phyloP scores from a whole-genome alignment of 2,329 filamentous ascomycete genomes.

The Paecilomyces sp. region DNA sequence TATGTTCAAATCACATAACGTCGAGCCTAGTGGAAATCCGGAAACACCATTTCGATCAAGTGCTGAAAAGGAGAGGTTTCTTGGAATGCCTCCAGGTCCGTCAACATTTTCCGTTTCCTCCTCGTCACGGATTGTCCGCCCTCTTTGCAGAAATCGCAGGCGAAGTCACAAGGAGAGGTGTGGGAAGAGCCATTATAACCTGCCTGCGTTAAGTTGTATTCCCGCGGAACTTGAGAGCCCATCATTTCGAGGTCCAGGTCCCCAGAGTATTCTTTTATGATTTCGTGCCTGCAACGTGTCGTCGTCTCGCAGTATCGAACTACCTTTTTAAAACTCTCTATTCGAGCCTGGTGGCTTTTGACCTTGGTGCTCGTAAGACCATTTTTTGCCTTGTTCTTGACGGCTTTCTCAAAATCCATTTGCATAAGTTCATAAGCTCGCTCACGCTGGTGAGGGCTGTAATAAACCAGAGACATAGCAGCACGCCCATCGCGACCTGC shows the following conservation, averaged over 20 bases:
- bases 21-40: too few species aligned
- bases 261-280: constrained; percentile 72
- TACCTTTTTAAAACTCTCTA: constrained; percentile 60
- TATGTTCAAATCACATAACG: too few species aligned
- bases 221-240: constrained; percentile 15
- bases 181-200: constrained; percentile 16
- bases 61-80: too few species aligned
- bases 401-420: constrained; percentile 33
- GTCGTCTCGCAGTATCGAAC: constrained; percentile 77
- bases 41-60: too few species aligned
- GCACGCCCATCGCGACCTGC: constrained; percentile 87
- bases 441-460: constrained; percentile 79
- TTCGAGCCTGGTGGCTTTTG: constrained; percentile 37
- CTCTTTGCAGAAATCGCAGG: constrained; percentile 75
- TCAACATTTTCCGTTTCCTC: constrained; percentile 43
- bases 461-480: constrained; percentile 81
- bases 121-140: constrained; percentile 47
- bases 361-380: constrained; percentile 36
- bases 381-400: constrained; percentile 21
- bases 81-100: too few species aligned
- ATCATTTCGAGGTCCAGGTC: constrained; percentile 42
- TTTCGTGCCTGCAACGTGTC: constrained; percentile 63
- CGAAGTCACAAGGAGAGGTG: constrained; percentile 58
- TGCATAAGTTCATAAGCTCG: constrained; percentile 53
- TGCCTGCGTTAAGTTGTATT: not conserved